Conservation (phyloP, 331 rosid genomes). For the Malus hybrid region DNA sequence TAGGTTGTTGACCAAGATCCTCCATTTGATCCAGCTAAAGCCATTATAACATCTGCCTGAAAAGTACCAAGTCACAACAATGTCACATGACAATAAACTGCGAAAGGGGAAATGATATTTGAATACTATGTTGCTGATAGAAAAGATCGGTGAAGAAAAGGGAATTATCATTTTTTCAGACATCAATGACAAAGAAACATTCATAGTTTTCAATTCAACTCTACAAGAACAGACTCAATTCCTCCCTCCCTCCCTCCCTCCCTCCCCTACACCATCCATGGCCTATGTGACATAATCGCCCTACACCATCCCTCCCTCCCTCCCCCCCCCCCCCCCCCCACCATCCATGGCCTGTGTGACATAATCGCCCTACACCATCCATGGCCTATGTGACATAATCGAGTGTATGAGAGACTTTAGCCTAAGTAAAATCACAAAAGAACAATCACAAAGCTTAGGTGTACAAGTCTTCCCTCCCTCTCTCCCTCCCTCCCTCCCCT, state of each 20-base stretch:
- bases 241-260: background rate
- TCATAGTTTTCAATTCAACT: no score
- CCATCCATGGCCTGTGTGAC: no score
- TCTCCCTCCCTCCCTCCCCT: no score
- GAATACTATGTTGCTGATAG: background rate
- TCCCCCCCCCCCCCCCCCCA: no score
- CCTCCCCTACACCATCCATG: no score
- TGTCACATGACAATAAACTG: background rate
- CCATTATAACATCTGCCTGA: constrained; percentile 97
- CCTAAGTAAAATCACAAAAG: background rate
- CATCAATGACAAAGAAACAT: background rate
- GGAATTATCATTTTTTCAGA: background rate
- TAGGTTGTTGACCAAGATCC: constrained; percentile 94
- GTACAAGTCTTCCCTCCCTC: background rate
- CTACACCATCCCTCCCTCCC: no score
- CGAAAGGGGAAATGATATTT: background rate
- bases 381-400: background rate
- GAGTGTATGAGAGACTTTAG: background rate
- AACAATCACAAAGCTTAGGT: background rate
- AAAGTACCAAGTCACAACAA: constrained; percentile 3
- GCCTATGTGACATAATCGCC: no score
- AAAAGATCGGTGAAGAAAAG: background rate
- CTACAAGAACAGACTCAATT: no score
- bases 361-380: background rate
- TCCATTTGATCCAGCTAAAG: constrained; percentile 96